Percentiles rank a stretch among this genome's conserved stretches.
phyloP scores from a whole-genome alignment of 495 filamentous ascomycete genomes.

The Podospora didyma region DNA sequence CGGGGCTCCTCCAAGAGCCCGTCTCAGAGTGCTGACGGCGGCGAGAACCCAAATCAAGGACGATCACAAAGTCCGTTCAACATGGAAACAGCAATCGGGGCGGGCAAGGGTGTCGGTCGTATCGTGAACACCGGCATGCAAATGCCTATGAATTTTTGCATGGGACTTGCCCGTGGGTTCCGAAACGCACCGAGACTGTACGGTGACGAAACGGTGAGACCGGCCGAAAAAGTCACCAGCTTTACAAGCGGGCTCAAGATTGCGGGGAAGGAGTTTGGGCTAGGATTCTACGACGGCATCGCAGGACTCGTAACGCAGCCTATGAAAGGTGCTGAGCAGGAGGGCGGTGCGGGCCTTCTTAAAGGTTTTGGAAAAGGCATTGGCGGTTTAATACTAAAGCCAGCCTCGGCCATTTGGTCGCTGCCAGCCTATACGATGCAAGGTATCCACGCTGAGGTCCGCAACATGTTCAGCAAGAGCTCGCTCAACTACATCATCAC shows the following conservation, averaged over 20 bases:
- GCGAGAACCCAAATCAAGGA: not conserved
- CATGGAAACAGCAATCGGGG: slow-evolving; percentile 54
- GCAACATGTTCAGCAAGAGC: slow-evolving; percentile 57
- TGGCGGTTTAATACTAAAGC: slow-evolving; percentile 67
- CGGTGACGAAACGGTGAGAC: slow-evolving; percentile 68
- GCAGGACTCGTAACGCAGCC: slow-evolving; percentile 72
- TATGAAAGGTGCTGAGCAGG: slow-evolving; percentile 59
- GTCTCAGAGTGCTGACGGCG: not conserved
- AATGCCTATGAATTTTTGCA: slow-evolving; percentile 75
- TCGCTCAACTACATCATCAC: slow-evolving; percentile 69
- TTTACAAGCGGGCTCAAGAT: slow-evolving; percentile 62
- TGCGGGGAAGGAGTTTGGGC: slow-evolving; percentile 63
- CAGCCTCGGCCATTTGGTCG: slow-evolving; percentile 61
- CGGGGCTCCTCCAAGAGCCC: not conserved
- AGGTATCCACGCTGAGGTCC: slow-evolving; percentile 70
- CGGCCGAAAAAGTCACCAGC: slow-evolving; percentile 65
- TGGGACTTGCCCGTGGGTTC: slow-evolving; percentile 77
- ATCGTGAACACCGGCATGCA: slow-evolving; percentile 68
- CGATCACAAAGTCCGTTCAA: slow-evolving; percentile 19
- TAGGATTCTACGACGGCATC: slow-evolving; percentile 66
- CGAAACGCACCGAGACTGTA: slow-evolving; percentile 81
- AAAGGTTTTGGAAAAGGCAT: slow-evolving; percentile 76
- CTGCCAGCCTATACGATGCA: slow-evolving; percentile 71
- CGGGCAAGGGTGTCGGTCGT: slow-evolving; percentile 59
- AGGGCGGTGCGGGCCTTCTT: slow-evolving; percentile 62